Conservation (phyloP, 148 eudicot genomes). For the Silene uniflora region DNA sequence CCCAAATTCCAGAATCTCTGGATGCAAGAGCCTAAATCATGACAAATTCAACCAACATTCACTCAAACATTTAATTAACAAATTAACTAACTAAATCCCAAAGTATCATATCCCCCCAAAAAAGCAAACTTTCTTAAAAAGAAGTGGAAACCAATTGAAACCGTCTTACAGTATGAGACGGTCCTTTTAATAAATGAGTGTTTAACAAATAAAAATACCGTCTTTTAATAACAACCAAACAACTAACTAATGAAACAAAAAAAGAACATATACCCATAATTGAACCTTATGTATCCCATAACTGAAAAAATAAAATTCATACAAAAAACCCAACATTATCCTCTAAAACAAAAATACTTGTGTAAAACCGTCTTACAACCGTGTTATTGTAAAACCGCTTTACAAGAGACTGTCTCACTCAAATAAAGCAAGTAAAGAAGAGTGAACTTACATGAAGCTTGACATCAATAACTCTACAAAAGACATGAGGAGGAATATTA, state of each 20-base stretch:
- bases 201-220: no score
- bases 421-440: not conserved
- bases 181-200: not conserved
- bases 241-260: not conserved
- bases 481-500: constrained; percentile 77
- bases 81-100: not conserved
- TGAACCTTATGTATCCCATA: constrained; percentile 25
- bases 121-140: constrained; percentile 30
- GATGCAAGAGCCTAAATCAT: constrained; percentile 24
- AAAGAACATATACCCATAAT: constrained; percentile 15
- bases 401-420: no score
- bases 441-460: constrained; percentile 74
- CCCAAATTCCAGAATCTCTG: constrained; percentile 20
- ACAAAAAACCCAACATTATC: constrained; percentile 3
- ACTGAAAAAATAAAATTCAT: constrained; percentile 10
- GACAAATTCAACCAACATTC: constrained; percentile 31
- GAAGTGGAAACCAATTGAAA: not conserved
- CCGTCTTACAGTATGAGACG: not conserved
- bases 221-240: constrained; percentile 10
- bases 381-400: no score
- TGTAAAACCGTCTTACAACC: no score
- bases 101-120: not conserved
- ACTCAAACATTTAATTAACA: constrained; percentile 11
- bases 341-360: not conserved
- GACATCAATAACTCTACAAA: constrained; percentile 87